Evolutionary conservation across 805 yeast genomes (phyloP).

Genomic region (Ogataea pilisensis): DNA sequence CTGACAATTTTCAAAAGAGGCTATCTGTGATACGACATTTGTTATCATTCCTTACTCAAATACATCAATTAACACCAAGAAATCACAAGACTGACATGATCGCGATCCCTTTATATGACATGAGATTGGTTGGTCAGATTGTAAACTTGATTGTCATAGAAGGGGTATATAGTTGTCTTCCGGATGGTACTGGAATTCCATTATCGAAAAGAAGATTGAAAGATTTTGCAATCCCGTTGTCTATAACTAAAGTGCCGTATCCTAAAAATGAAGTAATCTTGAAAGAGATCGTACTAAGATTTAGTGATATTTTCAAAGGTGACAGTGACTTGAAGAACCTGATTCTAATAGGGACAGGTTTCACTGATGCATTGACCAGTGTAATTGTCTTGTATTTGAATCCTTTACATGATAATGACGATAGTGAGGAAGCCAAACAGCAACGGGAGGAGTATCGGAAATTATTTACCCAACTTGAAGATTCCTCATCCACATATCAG

Average conservation of each 20-base stretch:
- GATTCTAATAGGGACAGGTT: constrained; percentile 62
- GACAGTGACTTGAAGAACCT: constrained; percentile 50
- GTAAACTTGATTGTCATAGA: constrained; percentile 61
- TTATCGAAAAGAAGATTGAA: constrained; percentile 54
- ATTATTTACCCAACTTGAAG: constrained; percentile 32
- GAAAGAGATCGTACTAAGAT: constrained; percentile 24
- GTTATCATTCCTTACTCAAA: constrained; percentile 33
- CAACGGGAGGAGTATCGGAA: not conserved
- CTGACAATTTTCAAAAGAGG: constrained; percentile 11
- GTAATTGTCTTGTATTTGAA: constrained; percentile 40
- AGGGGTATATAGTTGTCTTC: constrained; percentile 65
- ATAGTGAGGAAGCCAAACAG: constrained; percentile 2
- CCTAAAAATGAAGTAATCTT: constrained; percentile 18
- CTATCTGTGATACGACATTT: constrained; percentile 32
- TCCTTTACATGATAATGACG: constrained; percentile 23
- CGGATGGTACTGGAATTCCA: constrained; percentile 58
- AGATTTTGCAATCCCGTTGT: constrained; percentile 33
- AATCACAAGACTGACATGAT: constrained; percentile 36
- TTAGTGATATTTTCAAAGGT: constrained; percentile 33
- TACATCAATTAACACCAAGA: constrained; percentile 36
- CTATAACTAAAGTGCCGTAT: constrained; percentile 20
- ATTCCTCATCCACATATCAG: constrained; percentile 60
- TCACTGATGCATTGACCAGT: constrained; percentile 52
- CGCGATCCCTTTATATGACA: constrained; percentile 78
- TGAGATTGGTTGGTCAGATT: constrained; percentile 65